Conservation (phyloP, 1,284 basidiomycete species). For the Cronartium ribicola region DNA sequence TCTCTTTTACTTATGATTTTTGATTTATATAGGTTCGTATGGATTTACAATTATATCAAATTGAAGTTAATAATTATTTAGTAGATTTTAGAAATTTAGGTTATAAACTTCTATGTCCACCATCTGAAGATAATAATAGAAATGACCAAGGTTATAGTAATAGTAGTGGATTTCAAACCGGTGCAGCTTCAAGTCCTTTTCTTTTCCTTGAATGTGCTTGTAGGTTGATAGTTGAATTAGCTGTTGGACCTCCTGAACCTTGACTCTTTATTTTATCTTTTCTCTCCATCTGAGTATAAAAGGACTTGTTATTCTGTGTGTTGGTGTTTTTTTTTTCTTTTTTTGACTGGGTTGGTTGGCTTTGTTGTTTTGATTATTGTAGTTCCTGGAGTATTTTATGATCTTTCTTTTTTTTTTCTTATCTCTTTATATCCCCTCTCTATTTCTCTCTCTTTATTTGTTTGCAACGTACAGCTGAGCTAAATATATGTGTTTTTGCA, state of each 20-base stretch:
- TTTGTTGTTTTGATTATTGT: too few relatives aligned
- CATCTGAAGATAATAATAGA: not conserved
- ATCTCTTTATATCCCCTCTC: too few relatives aligned
- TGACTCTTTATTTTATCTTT: not conserved
- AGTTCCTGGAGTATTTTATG: too few relatives aligned
- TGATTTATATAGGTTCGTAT: conserved; percentile 67
- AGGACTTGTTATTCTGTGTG: too few relatives aligned
- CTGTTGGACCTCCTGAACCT: conserved; percentile 44
- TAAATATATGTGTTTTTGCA: too few relatives aligned
- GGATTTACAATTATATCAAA: conserved; percentile 94
- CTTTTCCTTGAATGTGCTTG: conserved; percentile 95
- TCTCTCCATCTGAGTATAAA: too few relatives aligned
- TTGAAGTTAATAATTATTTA: conserved; percentile 91
- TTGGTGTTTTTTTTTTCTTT: too few relatives aligned
- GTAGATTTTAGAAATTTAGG: conserved; percentile 98
- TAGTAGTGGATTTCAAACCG: conserved; percentile 58
- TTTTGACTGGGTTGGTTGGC: too few relatives aligned
- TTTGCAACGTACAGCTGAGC: too few relatives aligned
- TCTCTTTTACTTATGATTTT: conserved; percentile 12
- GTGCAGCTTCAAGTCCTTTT: conserved; percentile 79
- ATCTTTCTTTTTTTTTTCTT: too few relatives aligned
- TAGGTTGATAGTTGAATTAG: conserved; percentile 57
- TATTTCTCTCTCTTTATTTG: too few relatives aligned
- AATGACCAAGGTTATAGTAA: conserved; percentile 18
- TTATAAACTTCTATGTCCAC: conserved; percentile 63